Evolutionary conservation across 2,329 filamentous ascomycete species (phyloP), one percentile per base, ranked within the genome.

Genomic region (Stemphylium vesicarium): DNA sequence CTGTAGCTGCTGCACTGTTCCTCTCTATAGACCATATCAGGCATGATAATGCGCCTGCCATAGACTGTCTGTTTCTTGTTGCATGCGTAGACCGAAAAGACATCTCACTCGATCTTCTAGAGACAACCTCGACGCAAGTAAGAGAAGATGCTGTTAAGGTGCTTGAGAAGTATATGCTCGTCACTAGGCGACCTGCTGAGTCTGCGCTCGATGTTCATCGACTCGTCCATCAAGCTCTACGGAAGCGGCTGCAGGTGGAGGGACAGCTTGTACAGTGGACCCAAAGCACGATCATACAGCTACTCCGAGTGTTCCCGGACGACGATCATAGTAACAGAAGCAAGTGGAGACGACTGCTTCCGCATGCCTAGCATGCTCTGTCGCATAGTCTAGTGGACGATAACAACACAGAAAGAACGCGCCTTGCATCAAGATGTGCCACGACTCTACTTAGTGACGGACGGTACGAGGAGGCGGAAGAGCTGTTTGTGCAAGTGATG

Each of bases 1-100:
- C 77, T 0, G 64, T 80, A 2, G 74, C 74, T 4, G 71, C 68
- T 26, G 78, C 79, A 0, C 78, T 72, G 65, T 57, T 77, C 1
- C 66, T 81, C 13, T 79, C 79, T 0, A 78, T 81, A 31, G 62
- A 77, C 13, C 68, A 64, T 24, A 46, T 65, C 37, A 41, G 41
- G 3, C 7, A 20, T 22, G 15, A 75, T 0, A 58, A 77, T 40
- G 4, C 44, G 1, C 31, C 60, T 4, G 78, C 78, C 1, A 74
- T 72, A 32, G 50, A 73, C 0, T 52, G 78, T 33, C 65, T 82
- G 0, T 71, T 66, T 0, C 77, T 79, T 43, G 70, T 78, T 13
- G 75, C 75, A 1, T 76, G 65, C 18, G 74, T 82, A 24, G 52
- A 63, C 13, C 53, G 31, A 47, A 67, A 64, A 43, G 60, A 63